Percentiles rank a stretch among this genome's conserved stretches.
Conservation (phyloP, 176 grass and related monocot species). For the Canna indica region DNA sequence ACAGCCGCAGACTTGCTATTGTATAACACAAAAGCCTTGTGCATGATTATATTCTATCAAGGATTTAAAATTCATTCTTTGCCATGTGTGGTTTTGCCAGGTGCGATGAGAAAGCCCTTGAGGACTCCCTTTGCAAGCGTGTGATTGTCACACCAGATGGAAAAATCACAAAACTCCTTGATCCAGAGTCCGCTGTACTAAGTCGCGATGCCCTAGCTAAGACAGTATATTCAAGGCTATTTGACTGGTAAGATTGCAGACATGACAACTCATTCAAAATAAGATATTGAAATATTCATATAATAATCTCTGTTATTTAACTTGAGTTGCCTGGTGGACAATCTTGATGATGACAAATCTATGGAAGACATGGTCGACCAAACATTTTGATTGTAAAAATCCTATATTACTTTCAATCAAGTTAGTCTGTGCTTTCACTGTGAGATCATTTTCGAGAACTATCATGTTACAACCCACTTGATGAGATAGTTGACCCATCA, state of each 20-base stretch:
- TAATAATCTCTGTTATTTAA: background rate
- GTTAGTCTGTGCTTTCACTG: too few species aligned
- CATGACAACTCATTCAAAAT: slow-evolving; percentile 7
- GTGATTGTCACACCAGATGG: slow-evolving; percentile 94
- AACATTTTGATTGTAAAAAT: too few species aligned
- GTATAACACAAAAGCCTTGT: slow-evolving; percentile 26
- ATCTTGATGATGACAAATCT: background rate
- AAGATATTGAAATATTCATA: background rate
- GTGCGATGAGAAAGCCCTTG: slow-evolving; percentile 68
- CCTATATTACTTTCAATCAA: too few species aligned
- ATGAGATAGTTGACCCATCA: too few species aligned
- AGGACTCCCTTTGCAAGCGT: slow-evolving; percentile 77
- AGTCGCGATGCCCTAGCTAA: slow-evolving; percentile 85
- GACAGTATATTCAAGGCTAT: slow-evolving; percentile 83
- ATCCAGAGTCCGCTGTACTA: slow-evolving; percentile 73
- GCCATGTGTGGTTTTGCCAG: slow-evolving; percentile 23
- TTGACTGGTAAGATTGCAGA: slow-evolving; percentile 65
- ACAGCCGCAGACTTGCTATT: slow-evolving; percentile 74
- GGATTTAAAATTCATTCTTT: background rate
- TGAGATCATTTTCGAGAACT: too few species aligned
- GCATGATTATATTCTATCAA: background rate
- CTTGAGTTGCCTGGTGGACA: background rate
- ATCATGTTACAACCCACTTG: too few species aligned
- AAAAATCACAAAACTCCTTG: slow-evolving; percentile 89
- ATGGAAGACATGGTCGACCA: too few species aligned